phyloP scores from a whole-genome alignment of 495 filamentous ascomycete species.

The Peziza echinospora region DNA sequence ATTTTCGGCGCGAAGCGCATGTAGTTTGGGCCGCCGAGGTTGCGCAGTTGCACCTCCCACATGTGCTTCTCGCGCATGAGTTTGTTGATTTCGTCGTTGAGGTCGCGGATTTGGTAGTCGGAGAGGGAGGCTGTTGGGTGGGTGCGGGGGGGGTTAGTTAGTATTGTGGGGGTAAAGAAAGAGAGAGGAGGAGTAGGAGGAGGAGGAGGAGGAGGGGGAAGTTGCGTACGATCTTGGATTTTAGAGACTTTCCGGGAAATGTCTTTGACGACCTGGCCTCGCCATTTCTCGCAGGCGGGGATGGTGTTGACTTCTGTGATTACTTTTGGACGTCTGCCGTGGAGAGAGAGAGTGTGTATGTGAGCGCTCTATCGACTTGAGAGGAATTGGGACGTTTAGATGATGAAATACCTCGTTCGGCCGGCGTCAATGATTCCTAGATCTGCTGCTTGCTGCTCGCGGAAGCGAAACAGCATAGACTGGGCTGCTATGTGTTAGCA shows the following conservation, averaged over 20 bases:
- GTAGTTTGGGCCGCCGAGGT: conserved; percentile 89
- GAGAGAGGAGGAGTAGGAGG: background rate
- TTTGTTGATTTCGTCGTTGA: conserved; percentile 99
- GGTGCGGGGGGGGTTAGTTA: background rate
- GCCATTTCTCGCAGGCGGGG: conserved; percentile 89
- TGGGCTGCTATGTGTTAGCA: conserved; percentile 82
- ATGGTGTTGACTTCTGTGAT: conserved; percentile 71
- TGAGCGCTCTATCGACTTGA: no score
- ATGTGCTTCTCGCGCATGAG: conserved; percentile 95
- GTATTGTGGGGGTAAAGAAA: background rate
- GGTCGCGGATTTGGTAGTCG: conserved; percentile 91
- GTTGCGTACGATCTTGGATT: conserved; percentile 50
- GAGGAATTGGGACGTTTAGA: background rate
- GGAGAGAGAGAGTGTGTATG: no score
- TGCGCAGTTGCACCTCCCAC: conserved; percentile 93
- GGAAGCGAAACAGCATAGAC: conserved; percentile 99
- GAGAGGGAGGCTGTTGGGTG: conserved; percentile 34
- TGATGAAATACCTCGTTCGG: conserved; percentile 35
- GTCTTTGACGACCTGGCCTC: conserved; percentile 90
- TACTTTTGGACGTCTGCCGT: conserved; percentile 43
- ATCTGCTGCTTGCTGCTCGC: conserved; percentile 89
- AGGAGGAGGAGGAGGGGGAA: background rate
- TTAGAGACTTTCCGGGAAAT: conserved; percentile 87
- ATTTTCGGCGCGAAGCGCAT: conserved; percentile 74
- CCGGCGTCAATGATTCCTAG: conserved; percentile 85